Evolutionary conservation across 2,329 filamentous ascomycete species (phyloP), one percentile per base, ranked within the genome.

Genomic region (Aspergillus amoenus): DNA sequence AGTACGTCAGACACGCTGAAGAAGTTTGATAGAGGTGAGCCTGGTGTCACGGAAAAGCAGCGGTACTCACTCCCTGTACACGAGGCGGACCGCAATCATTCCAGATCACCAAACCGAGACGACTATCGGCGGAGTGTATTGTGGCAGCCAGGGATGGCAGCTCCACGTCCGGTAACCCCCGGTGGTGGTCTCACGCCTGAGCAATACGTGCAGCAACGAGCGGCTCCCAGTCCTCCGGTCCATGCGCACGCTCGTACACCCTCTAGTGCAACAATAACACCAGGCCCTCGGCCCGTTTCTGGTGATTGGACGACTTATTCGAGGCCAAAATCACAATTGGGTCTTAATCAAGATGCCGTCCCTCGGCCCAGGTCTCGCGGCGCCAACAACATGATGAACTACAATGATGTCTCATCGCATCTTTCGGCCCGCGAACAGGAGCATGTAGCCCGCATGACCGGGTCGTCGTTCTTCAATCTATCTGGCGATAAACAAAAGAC

Each of bases 401-500:
- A 76, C 24, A 78, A 78, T 48, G 81, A 85, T 62, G 75, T 82
- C 22, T 80, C 83, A 8, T 75, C 78, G 0, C 84, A 88, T 56
- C 80, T 96, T n/a, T 92, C 90, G 18, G 92, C 92, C 17, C 85
- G 89, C 15, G 92, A 96, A 73, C 92, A 95, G 71, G 91, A 95
- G 74, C 88, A 95, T 64, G 83, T 96, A n/a, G 90, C 92, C 9
- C 85, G 89, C 39, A 81, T 91, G 64, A 96, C 91, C 0, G 89
- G 90, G 1, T 87, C 86, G 0, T 89, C 92, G 0, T 78, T 96
- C 49, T 83, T 95, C 65, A 86, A 84, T 57, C 78, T 95, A 70
- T 83, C 82, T 4, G 74, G 70, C 39, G 82, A 82, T 49, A 80
- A 80, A 50, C 78, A 78, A 61, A 82, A 81, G 58, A 74, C 77